Percentiles rank a stretch among this genome's conserved stretches.
Conservation (phyloP, 1,284 basidiomycete genomes). For the Retiboletus fuscus region DNA sequence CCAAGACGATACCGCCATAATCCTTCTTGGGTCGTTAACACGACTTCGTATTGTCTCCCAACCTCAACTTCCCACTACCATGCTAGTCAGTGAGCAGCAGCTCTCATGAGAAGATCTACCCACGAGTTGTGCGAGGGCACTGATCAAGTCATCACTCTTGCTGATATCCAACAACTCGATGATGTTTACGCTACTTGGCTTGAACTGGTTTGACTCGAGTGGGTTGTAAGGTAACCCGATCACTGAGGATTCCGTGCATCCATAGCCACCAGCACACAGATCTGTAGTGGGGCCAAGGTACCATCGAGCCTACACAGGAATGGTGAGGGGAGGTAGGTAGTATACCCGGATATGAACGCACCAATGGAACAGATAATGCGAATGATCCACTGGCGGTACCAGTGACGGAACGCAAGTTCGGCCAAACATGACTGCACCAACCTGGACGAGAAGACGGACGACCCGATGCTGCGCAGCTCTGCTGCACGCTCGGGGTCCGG, state of each 20-base stretch:
- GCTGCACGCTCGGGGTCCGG: slow-evolving; percentile 37
- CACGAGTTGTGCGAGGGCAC: slow-evolving; percentile 27
- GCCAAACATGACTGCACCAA: slow-evolving; percentile 36
- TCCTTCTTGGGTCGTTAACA: slow-evolving; percentile 36
- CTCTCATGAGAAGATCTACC: background rate
- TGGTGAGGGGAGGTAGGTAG: background rate
- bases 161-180: slow-evolving; percentile 37
- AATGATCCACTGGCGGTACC: slow-evolving; percentile 27
- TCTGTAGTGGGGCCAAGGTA: slow-evolving; percentile 28
- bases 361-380: slow-evolving; percentile 26
- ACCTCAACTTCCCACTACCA: slow-evolving; percentile 38
- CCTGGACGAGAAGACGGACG: slow-evolving; percentile 33
- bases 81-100: slow-evolving; percentile 9
- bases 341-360: background rate
- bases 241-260: slow-evolving; percentile 17
- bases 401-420: slow-evolving; percentile 25
- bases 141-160: slow-evolving; percentile 12
- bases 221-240: slow-evolving; percentile 29
- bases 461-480: slow-evolving; percentile 36
- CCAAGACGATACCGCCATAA: slow-evolving; percentile 43
- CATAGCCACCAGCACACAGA: slow-evolving; percentile 15
- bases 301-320: slow-evolving; percentile 20
- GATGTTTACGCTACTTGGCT: slow-evolving; percentile 8
- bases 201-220: slow-evolving; percentile 27
- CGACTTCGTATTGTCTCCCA: slow-evolving; percentile 37